Conservation (phyloP, 2,329 filamentous ascomycete species). For the Fusarium tricinctum region DNA sequence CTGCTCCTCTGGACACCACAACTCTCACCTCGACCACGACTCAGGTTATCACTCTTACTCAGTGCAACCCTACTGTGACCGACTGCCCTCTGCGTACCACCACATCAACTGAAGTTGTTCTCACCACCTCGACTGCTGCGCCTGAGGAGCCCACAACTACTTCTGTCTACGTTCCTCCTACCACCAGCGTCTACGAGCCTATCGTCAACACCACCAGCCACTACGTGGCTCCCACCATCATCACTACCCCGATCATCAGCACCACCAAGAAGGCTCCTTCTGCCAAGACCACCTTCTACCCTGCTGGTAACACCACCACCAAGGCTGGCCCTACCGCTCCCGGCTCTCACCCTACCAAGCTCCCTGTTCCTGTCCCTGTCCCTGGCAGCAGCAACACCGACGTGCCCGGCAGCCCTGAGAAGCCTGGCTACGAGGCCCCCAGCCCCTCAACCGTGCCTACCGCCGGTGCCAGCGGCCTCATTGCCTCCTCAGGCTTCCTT, state of each 20-base stretch:
- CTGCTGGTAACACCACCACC: constrained; percentile 48
- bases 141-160: constrained; percentile 36
- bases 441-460: constrained; percentile 45
- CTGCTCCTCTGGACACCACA: constrained; percentile 50
- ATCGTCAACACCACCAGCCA: constrained; percentile 48
- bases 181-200: constrained; percentile 47
- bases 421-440: constrained; percentile 29
- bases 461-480: constrained; percentile 54
- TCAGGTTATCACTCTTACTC: constrained; percentile 62
- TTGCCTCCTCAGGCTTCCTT: constrained; percentile 58
- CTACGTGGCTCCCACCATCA: constrained; percentile 37
- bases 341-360: constrained; percentile 37
- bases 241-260: constrained; percentile 48
- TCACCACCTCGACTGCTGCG: constrained; percentile 46
- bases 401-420: constrained; percentile 26
- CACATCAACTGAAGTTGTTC: constrained; percentile 43
- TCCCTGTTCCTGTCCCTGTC: constrained; percentile 36
- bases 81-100: constrained; percentile 41
- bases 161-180: constrained; percentile 32
- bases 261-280: constrained; percentile 43
- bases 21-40: constrained; percentile 62
- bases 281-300: constrained; percentile 46
- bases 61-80: constrained; percentile 58
- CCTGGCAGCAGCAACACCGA: constrained; percentile 41
- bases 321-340: constrained; percentile 46